These are phyloP conservation scores for Collybiopsis confluens DNA, from an alignment of 768 basidiomycete species.

Conservation along the genomic window DNA sequence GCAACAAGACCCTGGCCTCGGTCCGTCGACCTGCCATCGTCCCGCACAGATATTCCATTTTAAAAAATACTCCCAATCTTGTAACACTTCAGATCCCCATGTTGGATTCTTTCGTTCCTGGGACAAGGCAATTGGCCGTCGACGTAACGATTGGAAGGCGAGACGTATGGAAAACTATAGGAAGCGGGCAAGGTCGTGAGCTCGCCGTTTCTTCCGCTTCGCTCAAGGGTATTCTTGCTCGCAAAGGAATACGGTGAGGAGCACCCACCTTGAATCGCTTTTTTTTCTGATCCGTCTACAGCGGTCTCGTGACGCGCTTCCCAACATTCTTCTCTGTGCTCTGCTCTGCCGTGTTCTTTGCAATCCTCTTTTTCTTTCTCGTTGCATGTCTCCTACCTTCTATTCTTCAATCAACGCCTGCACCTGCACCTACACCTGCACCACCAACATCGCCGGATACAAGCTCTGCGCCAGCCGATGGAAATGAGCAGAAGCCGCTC, in stretches of 20 bases:
- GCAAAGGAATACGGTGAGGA: slow-evolving; percentile 65
- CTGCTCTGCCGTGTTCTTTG: slow-evolving; percentile 42
- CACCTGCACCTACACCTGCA: too few relatives aligned
- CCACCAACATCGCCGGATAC: background rate
- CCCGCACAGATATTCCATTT: slow-evolving; percentile 35
- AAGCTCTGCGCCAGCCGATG: background rate
- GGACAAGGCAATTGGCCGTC: slow-evolving; percentile 47
- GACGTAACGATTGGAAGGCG: slow-evolving; percentile 67
- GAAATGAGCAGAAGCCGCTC: slow-evolving; percentile 1
- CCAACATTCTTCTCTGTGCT: slow-evolving; percentile 53
- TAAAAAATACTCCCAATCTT: slow-evolving; percentile 36
- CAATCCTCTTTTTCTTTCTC: slow-evolving; percentile 42
- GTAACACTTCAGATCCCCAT: slow-evolving; percentile 53
- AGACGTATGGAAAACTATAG: slow-evolving; percentile 70
- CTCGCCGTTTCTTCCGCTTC: slow-evolving; percentile 61
- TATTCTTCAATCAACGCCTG: slow-evolving; percentile 21
- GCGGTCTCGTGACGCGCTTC: slow-evolving; percentile 68
- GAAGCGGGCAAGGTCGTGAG: slow-evolving; percentile 69
- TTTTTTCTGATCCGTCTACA: slow-evolving; percentile 21
- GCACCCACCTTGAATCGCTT: background rate
- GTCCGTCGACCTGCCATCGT: slow-evolving; percentile 63
- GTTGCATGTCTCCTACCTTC: slow-evolving; percentile 50
- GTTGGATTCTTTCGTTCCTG: slow-evolving; percentile 48
- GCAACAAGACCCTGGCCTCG: slow-evolving; percentile 59
- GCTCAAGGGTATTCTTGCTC: slow-evolving; percentile 57